A percentile compares a stretch with the other conserved stretches of the same genome.
Evolutionary conservation across 352 stramenopile genomes (phyloP).

Genomic region (Globisporangium carolinianum): DNA sequence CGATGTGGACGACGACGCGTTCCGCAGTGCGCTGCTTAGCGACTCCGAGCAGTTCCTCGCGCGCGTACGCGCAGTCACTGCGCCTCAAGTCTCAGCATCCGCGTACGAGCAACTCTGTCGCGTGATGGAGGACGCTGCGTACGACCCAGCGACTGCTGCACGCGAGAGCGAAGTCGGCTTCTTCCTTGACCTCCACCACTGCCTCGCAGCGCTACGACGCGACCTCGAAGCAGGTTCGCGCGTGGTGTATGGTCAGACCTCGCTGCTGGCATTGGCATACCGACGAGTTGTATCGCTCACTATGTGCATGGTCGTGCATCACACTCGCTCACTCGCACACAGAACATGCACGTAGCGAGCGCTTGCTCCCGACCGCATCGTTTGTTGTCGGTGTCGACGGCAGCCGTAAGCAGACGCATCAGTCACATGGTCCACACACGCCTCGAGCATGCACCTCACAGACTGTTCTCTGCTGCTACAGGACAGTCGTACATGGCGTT

Average conservation of each 20-base stretch:
- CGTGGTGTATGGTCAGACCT: neutral
- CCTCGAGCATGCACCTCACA: too few relatives aligned
- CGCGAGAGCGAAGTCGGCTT: constrained; percentile 55
- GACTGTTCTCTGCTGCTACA: constrained; percentile 6
- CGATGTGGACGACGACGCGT: constrained; percentile 33
- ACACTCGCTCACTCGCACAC: neutral
- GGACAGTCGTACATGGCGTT: constrained; percentile 63
- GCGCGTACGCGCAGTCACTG: constrained; percentile 15
- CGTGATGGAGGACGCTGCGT: constrained; percentile 43
- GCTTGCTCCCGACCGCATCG: constrained; percentile 31
- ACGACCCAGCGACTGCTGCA: constrained; percentile 42
- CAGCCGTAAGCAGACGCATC: constrained; percentile 34
- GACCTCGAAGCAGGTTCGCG: constrained; percentile 23
- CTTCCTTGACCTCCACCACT: constrained; percentile 49
- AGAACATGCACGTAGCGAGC: constrained; percentile 34
- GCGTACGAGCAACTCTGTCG: constrained; percentile 38
- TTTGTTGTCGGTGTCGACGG: constrained; percentile 58
- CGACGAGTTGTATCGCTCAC: neutral
- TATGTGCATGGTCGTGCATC: neutral
- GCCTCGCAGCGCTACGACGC: constrained; percentile 24
- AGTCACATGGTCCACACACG: neutral
- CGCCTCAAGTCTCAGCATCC: constrained; percentile 24
- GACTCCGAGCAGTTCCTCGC: constrained; percentile 29
- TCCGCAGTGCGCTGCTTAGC: constrained; percentile 37
- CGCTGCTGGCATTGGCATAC: neutral